A percentile compares a stretch with the other conserved stretches of the same genome.
phyloP scores from a whole-genome alignment of 2,329 filamentous ascomycete species.

The Neopestalotiopsis sp. region DNA sequence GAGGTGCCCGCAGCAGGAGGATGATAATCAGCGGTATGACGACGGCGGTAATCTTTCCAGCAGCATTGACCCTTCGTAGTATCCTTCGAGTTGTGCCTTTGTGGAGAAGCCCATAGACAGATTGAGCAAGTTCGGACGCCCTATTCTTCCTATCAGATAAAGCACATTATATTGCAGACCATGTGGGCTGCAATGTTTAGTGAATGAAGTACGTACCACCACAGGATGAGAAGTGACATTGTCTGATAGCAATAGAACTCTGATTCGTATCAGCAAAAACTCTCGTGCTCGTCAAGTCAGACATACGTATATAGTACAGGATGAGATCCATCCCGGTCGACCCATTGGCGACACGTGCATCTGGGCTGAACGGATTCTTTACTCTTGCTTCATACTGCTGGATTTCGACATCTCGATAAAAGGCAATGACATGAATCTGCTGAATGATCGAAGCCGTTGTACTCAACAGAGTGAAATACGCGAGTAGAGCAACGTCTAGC shows the following conservation, averaged over 20 bases:
- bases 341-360: constrained; percentile 28
- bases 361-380: constrained; percentile 24
- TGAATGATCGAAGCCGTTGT: constrained; percentile 29
- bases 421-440: constrained; percentile 27
- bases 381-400: constrained; percentile 24
- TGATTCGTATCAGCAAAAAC: constrained; percentile 15
- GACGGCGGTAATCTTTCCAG: constrained; percentile 26
- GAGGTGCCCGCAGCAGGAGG: constrained; percentile 22
- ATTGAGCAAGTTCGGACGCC: constrained; percentile 28
- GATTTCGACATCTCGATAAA: constrained; percentile 21
- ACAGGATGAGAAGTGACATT: constrained; percentile 29
- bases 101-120: constrained; percentile 22
- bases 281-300: no score
- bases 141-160: constrained; percentile 11
- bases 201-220: constrained; percentile 23
- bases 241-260: constrained; percentile 30
- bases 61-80: constrained; percentile 26
- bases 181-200: no score
- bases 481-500: constrained; percentile 29
- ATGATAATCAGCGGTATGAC: constrained; percentile 27
- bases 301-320: constrained; percentile 31
- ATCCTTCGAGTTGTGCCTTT: constrained; percentile 17
- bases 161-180: background rate
- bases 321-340: constrained; percentile 30
- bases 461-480: constrained; percentile 27